Conservation (phyloP, 495 filamentous ascomycete species). For the Xylaria acuta region DNA sequence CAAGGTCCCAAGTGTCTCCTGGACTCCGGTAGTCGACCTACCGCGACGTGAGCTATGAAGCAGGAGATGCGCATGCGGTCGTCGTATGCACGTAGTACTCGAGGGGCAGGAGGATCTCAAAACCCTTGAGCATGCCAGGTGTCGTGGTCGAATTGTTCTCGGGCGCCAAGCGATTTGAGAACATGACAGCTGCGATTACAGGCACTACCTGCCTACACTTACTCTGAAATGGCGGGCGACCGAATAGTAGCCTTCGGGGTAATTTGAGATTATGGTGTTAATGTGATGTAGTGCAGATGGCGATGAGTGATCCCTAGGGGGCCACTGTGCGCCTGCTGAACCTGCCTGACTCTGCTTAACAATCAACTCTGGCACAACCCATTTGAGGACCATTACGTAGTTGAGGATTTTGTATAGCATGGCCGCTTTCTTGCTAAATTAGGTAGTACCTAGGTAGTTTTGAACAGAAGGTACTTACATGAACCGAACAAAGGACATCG, state of each 20-base stretch:
- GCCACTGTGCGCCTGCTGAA: neutral
- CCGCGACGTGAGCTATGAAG: neutral
- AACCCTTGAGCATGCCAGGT: constrained; percentile 9
- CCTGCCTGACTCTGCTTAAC: neutral
- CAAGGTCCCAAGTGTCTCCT: neutral
- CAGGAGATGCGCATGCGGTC: constrained; percentile 17
- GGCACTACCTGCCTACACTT: neutral
- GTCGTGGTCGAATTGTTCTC: neutral
- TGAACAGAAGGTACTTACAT: neutral
- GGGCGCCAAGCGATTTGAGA: constrained; percentile 1
- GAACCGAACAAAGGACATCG: neutral
- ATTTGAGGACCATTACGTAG: neutral
- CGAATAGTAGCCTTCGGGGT: neutral
- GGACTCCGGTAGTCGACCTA: neutral
- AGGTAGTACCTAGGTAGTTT: too few species aligned
- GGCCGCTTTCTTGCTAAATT: too few species aligned
- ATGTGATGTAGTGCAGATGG: neutral
- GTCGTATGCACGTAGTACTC: constrained; percentile 15
- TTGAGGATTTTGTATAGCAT: neutral
- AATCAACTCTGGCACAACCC: constrained; percentile 1
- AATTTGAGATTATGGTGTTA: constrained; percentile 9
- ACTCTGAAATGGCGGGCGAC: constrained; percentile 5
- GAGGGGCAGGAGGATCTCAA: constrained; percentile 5
- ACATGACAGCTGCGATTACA: neutral
- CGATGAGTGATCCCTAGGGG: too few species aligned